Evolutionary conservation across 2,329 filamentous ascomycete genomes (phyloP), one percentile per base, ranked within the genome.

Genomic region (Mycosphaerella arachidis): DNA sequence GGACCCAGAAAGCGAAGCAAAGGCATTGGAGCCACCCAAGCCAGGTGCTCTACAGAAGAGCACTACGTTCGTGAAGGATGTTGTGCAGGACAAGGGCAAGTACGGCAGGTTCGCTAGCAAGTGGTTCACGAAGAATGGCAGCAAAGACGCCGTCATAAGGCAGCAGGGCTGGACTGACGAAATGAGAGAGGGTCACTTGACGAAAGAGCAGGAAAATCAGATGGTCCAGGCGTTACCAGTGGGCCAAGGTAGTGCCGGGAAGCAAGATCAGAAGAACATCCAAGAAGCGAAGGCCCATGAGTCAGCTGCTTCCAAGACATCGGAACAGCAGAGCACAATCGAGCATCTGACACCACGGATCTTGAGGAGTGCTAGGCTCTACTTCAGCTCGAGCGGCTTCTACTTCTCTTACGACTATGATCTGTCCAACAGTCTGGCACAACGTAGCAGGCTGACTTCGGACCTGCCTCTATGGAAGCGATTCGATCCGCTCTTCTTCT

Each of bases 371-470:
- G 87, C 91, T 1, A 90, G 90, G 70, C 84, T 97, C 57, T 84
- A 96, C 61, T 93, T 97, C 71, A 87, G 89, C 1, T 83, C 86
- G 0, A 83, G 84, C 63, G 97, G 91, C 73, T 97, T 97, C 74
- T 97, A 89, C 78, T 99, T 93, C 74, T 92, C 92, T 0, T 97
- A 99, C 73, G 94, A 99, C 65, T 84, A 93, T 72, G 92, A 99
- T 72, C 84, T 99, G 54, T 97, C 94, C 0, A 84, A 88, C 58
- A 86, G 83, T 57, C 73, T 83, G 62, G 73, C 74, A 55, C 61
- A 72, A 73, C 40, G 75, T 78, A 67, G 73, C 74, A 48, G 57
- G 73, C 7, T 68, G 71, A 74, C 69, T 27, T 75, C 77, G 13
- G 81, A 82, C 50, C 66, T 84, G 4, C 87, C 92, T 6, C 78